phyloP scores from a whole-genome alignment of 306 rosid genomes.

The Malus fusca region DNA sequence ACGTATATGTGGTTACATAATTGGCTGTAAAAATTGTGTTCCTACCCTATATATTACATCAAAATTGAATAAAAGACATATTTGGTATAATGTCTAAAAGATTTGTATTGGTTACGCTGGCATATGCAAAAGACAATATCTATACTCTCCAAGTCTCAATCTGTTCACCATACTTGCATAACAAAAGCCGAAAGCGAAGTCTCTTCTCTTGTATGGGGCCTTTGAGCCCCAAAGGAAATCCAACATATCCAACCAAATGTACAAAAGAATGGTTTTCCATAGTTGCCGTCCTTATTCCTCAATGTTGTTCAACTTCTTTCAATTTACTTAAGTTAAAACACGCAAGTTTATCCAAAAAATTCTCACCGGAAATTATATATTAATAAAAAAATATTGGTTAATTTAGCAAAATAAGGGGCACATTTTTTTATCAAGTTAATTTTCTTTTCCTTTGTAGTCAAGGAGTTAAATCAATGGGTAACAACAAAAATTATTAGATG shows the following conservation, averaged over 20 bases:
- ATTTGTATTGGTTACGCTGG: background rate
- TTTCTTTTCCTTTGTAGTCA: background rate
- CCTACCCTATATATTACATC: too few species aligned
- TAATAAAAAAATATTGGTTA: too few species aligned
- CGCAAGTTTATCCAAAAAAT: background rate
- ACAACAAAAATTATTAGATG: conserved; percentile 7
- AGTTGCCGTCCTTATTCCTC: background rate
- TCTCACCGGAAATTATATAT: background rate
- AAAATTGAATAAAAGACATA: background rate
- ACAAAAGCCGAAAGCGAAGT: background rate
- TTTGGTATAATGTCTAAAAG: background rate
- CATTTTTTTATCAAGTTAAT: background rate
- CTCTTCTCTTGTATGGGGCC: background rate
- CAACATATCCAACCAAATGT: background rate
- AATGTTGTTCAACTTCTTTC: background rate
- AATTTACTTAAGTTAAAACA: background rate
- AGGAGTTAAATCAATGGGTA: background rate
- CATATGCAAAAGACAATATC: background rate
- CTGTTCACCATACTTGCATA: background rate
- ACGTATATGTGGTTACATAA: background rate
- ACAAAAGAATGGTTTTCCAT: background rate
- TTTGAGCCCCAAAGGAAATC: background rate
- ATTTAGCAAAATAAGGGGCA: background rate
- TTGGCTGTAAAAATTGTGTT: background rate
- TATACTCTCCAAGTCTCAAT: background rate